phyloP scores from a whole-genome alignment of 1,284 basidiomycete species.

The Chiua sp. region DNA sequence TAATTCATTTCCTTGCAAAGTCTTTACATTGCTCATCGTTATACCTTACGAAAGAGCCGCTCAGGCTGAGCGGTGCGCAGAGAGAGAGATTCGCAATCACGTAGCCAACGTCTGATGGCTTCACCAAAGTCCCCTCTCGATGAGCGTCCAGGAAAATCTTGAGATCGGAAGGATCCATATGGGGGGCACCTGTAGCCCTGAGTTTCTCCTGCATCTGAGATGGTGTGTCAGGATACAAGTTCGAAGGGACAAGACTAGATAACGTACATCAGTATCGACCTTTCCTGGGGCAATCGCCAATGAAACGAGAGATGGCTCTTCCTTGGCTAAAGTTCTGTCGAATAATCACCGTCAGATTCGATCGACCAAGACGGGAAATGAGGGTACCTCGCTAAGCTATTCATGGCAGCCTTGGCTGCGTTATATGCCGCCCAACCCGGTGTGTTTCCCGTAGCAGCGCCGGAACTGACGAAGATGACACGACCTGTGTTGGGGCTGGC shows the following conservation, averaged over 20 bases:
- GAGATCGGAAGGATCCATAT: constrained; percentile 60
- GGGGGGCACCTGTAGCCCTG: constrained; percentile 48
- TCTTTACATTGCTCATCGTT: constrained; percentile 64
- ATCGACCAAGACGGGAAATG: constrained; percentile 13
- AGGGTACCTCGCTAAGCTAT: constrained; percentile 72
- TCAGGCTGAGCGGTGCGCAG: constrained; percentile 58
- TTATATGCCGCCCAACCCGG: constrained; percentile 83
- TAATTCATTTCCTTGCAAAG: constrained; percentile 46
- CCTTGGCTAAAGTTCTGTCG: constrained; percentile 77
- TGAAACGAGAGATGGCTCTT: constrained; percentile 76
- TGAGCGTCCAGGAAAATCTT: constrained; percentile 66
- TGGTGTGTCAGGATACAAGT: constrained; percentile 3
- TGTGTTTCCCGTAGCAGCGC: constrained; percentile 72
- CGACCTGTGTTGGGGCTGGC: constrained; percentile 63
- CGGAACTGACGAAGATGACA: constrained; percentile 83
- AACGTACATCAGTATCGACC: constrained; percentile 72
- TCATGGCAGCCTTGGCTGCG: constrained; percentile 84
- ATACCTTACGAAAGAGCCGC: constrained; percentile 80
- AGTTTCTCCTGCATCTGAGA: constrained; percentile 72
- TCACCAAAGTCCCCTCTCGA: constrained; percentile 67
- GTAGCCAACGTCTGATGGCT: constrained; percentile 73
- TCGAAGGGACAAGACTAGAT: constrained; percentile 1
- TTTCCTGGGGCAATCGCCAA: constrained; percentile 86
- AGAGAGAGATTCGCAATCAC: constrained; percentile 76
- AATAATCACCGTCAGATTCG: constrained; percentile 10